Percentiles rank a stretch among this genome's conserved stretches.
Conservation (phyloP, 176 grass and related monocot species). For the Leersia perrieri region DNA sequence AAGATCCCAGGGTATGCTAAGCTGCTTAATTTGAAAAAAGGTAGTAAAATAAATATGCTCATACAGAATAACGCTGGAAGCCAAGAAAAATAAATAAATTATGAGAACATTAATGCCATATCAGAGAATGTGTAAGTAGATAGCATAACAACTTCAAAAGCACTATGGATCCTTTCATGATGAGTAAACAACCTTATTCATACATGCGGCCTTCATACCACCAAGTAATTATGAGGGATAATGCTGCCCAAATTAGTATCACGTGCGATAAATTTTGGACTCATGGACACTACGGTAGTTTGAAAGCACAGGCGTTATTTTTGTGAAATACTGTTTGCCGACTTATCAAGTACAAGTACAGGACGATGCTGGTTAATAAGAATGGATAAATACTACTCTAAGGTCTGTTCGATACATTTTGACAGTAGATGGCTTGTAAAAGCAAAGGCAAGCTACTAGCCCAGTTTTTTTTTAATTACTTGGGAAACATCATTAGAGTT, state of each 20-base stretch:
- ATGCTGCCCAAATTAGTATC: not conserved
- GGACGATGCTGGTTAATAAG: not conserved
- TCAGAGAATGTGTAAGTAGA: not conserved
- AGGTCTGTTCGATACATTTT: not conserved
- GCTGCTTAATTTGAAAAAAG: not conserved
- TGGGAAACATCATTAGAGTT: too few species aligned
- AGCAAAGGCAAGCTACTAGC: not conserved
- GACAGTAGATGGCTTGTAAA: not conserved
- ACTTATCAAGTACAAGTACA: not conserved
- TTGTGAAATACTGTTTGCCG: not conserved
- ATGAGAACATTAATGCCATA: not conserved
- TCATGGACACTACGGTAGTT: not conserved
- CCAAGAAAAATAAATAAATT: not conserved
- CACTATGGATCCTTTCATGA: not conserved
- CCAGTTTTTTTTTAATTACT: too few species aligned
- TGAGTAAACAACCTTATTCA: not conserved
- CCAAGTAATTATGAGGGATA: not conserved
- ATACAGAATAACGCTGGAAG: not conserved
- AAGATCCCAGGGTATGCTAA: not conserved
- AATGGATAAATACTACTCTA: not conserved
- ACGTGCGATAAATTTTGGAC: not conserved
- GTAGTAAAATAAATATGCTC: not conserved
- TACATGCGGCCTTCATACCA: not conserved
- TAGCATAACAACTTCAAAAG: not conserved
- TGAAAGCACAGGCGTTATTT: not conserved